Conservation (phyloP, 768 basidiomycete genomes). For the Auriscalpium microsporum region DNA sequence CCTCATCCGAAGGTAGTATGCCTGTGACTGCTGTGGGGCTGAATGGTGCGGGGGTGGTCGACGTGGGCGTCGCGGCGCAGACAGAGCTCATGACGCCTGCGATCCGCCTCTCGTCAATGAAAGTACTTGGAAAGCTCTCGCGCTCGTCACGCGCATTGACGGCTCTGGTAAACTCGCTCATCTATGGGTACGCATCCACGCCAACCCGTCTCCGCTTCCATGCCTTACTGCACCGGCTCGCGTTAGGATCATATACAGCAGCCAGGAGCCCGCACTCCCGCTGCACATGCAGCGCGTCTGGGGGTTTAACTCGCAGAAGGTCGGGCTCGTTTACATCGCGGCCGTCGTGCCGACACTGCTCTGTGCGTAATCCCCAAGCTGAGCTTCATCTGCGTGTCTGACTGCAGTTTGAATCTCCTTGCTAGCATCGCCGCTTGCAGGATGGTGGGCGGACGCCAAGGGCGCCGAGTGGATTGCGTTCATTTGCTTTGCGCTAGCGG, state of each 20-base stretch:
- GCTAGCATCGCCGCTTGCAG: conserved; percentile 51
- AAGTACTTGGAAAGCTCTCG: conserved; percentile 17
- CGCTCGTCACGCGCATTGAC: conserved; percentile 21
- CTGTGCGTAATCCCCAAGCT: conserved; percentile 34
- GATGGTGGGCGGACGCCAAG: conserved; percentile 45
- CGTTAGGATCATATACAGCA: conserved; percentile 20
- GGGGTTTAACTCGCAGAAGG: conserved; percentile 27
- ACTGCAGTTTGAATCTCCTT: not conserved
- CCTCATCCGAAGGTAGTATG: no score
- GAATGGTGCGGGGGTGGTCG: not conserved
- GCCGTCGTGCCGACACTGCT: conserved; percentile 55
- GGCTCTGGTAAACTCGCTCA: conserved; percentile 21
- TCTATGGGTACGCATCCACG: conserved; percentile 27
- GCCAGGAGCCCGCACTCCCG: conserved; percentile 28
- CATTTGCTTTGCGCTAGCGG: conserved; percentile 36
- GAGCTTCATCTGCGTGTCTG: not conserved
- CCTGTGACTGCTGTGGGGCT: not conserved
- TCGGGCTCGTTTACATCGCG: conserved; percentile 63
- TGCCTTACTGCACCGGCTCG: no score
- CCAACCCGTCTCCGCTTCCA: not conserved
- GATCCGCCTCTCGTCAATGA: conserved; percentile 4
- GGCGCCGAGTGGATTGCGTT: conserved; percentile 50
- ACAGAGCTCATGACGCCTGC: no score
- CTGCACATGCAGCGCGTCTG: conserved; percentile 27
- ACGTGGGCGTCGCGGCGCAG: not conserved